Conservation (phyloP, 2,329 filamentous ascomycete species). For the Fusarium sp. region DNA sequence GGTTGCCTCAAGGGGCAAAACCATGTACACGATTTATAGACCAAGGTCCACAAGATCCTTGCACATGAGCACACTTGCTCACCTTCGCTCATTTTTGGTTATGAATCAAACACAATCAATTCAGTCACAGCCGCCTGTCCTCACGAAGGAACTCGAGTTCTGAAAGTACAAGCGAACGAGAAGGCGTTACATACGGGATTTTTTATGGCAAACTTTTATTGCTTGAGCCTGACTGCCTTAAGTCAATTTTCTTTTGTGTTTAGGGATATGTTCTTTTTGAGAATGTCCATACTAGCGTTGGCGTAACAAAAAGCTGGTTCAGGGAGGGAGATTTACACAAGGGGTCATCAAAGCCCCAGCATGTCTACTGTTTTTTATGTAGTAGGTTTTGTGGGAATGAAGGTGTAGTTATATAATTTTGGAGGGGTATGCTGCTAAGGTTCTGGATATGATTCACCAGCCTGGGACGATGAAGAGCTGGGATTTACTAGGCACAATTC, state of each 20-base stretch:
- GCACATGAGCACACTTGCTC: conserved; percentile 22
- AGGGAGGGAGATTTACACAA: conserved; percentile 15
- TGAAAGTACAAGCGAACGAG: conserved; percentile 24
- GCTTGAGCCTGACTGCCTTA: not conserved
- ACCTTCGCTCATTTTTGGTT: conserved; percentile 11
- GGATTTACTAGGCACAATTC: conserved; percentile 12
- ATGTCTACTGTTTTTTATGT: conserved; percentile 14
- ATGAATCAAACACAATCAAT: conserved; percentile 2
- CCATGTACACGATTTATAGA: conserved; percentile 42
- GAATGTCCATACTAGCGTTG: conserved; percentile 45
- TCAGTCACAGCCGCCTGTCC: conserved; percentile 21
- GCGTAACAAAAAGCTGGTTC: conserved; percentile 43
- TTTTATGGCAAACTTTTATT: conserved; percentile 11
- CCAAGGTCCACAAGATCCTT: conserved; percentile 24
- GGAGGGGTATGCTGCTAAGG: not conserved
- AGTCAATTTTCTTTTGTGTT: conserved; percentile 19
- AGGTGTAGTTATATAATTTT: conserved; percentile 27
- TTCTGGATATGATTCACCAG: conserved; percentile 1
- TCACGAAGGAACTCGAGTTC: conserved; percentile 13
- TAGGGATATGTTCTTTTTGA: conserved; percentile 30
- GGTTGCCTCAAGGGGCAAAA: not conserved
- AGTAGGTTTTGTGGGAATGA: conserved; percentile 3
- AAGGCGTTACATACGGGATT: conserved; percentile 30
- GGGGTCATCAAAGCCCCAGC: conserved; percentile 8
- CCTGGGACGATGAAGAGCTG: conserved; percentile 2